Base-by-base conservation (phyloP, 257 asterid genomes). In the Fraxinus quadrangulata region DNA sequence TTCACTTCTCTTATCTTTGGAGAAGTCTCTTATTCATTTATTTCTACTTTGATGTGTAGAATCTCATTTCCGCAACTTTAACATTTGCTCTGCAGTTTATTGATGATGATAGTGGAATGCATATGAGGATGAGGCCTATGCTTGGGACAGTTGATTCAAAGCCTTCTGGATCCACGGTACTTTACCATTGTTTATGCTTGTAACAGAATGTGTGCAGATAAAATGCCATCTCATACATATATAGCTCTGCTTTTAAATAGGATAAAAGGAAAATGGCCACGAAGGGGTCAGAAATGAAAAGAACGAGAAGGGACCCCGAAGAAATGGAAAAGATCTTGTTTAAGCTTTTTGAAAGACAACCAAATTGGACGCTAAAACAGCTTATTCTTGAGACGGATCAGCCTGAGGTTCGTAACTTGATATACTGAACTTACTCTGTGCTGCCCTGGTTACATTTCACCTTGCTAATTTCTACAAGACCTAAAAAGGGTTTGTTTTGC, bases 301-400 rank as follows among this genome's bases (percentile, higher is more conserved):
- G 97, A 87, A 94, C 94, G 21, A 87, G 99, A 82, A 87, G 90
- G 73, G 94, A 83, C 78, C 97, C 92, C 12, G 93, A 86, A 36
- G 99, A 91, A 83, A 91, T 94, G 96, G 97, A 94, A 80, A 89
- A 89, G 92, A 92, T 92, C 51, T 83, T 94, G 97, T 94, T 94
- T 83, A 94, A 90, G 88, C 96, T 92, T 40, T 94, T 94, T 80
- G 97, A 94, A 87, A 89, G 85, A 86, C 96, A 94, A 73, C 85
- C 97, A 74, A 94, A 91, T 83, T 94, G 99, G 97, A 90, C 97
- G 8, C 71, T 92, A 66, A 92, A 92, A 84, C 95, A 91, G 74
- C 90, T 92, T n/a, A 72, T 92, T 85, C 97, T 88, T 75, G 90
- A 90, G 83, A 94, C 99, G 3, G 91, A 94, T 81, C 99, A 94